Conservation (phyloP, 345 rosid species). For the Microthlaspi erraticum region DNA sequence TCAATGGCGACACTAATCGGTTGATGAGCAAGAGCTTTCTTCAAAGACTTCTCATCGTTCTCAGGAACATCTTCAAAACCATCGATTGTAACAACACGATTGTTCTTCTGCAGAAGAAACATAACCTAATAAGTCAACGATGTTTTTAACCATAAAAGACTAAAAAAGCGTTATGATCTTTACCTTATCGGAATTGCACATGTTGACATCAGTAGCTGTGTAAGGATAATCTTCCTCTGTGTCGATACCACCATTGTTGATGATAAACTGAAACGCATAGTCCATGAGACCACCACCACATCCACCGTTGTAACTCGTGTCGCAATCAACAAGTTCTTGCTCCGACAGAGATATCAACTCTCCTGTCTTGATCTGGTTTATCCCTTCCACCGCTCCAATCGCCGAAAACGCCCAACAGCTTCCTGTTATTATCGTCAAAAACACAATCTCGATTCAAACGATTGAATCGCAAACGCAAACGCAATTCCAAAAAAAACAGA, state of each 20-base stretch:
- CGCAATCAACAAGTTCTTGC: conserved; percentile 85
- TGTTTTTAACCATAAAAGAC: neutral
- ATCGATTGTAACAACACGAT: conserved; percentile 71
- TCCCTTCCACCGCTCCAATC: conserved; percentile 76
- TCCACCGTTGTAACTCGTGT: conserved; percentile 59
- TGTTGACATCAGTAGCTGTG: conserved; percentile 45
- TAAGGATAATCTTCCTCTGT: conserved; percentile 74
- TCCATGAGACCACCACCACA: conserved; percentile 89
- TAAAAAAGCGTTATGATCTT: neutral
- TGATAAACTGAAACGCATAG: conserved; percentile 68
- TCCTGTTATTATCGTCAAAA: conserved; percentile 44
- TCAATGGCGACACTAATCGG: conserved; percentile 65
- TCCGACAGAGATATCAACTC: conserved; percentile 64
- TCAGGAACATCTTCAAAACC: conserved; percentile 69
- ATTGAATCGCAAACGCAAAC: conserved; percentile 30
- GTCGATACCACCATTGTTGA: conserved; percentile 69
- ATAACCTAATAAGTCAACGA: neutral
- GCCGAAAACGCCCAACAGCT: conserved; percentile 93
- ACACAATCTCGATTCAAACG: neutral
- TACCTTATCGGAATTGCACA: conserved; percentile 64
- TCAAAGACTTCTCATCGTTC: conserved; percentile 68
- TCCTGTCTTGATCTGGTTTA: conserved; percentile 75
- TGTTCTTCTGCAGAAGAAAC: conserved; percentile 52
- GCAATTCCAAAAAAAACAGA: neutral
- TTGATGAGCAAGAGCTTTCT: conserved; percentile 75